Evolutionary conservation across 495 filamentous ascomycete genomes (phyloP).

Genomic region (Talaromyces trachyspermus): DNA sequence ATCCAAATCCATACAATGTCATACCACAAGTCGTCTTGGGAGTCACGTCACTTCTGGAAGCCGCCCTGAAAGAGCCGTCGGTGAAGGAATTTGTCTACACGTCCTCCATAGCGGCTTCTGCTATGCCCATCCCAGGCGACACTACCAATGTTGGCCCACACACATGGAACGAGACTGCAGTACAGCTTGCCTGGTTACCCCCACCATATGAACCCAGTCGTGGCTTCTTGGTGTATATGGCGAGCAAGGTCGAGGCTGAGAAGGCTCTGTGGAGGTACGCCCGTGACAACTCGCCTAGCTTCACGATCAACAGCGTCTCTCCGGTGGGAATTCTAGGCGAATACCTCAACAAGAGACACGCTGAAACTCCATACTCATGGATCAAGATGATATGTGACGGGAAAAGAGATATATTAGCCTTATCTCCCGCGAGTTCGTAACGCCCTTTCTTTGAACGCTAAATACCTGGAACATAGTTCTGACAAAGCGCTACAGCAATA

Average conservation of each 20-base stretch:
- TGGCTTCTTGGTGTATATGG: constrained; percentile 33
- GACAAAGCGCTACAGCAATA: constrained; percentile 19
- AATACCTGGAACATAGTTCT: neutral
- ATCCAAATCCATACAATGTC: constrained; percentile 32
- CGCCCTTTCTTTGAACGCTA: neutral
- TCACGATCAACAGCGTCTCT: constrained; percentile 40
- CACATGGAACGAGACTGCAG: constrained; percentile 32
- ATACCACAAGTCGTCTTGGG: constrained; percentile 31
- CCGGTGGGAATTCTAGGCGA: constrained; percentile 19
- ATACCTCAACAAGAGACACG: neutral
- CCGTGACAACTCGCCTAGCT: constrained; percentile 36
- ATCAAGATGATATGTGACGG: neutral
- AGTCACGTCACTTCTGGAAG: constrained; percentile 25
- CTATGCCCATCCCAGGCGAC: constrained; percentile 15
- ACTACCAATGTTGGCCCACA: neutral
- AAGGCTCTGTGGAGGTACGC: constrained; percentile 43
- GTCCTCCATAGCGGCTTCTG: constrained; percentile 37
- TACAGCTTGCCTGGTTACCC: constrained; percentile 33
- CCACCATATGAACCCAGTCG: constrained; percentile 12
- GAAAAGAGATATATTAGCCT: neutral
- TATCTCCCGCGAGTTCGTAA: neutral
- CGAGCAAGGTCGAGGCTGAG: constrained; percentile 46
- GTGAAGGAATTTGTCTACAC: constrained; percentile 46
- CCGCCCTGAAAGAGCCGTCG: constrained; percentile 31
- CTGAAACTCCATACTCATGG: neutral